Evolutionary conservation across 169 alveolate genomes (phyloP).

Genomic region (Cryptosporidium baileyi): DNA sequence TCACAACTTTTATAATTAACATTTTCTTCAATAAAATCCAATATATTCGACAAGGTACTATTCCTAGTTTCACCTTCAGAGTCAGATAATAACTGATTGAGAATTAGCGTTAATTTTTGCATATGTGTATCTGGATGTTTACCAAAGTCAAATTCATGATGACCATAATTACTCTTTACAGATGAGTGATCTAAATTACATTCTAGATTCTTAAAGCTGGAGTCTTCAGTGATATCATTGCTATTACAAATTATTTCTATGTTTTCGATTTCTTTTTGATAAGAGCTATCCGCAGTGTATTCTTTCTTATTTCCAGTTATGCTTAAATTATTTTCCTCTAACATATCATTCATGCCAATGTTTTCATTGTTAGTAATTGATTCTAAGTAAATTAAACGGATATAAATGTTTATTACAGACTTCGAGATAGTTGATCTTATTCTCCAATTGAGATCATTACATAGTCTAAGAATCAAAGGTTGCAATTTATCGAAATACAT

Average conservation of each 20-base stretch:
- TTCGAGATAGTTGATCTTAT: conserved; percentile 23
- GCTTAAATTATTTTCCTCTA: not conserved
- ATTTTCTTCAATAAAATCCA: not conserved
- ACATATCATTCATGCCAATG: no score
- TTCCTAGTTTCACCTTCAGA: conserved; percentile 33
- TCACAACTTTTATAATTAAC: not conserved
- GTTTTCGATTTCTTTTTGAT: conserved; percentile 18
- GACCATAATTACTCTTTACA: not conserved
- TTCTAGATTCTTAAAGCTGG: not conserved
- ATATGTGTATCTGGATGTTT: not conserved
- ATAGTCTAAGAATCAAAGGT: conserved; percentile 15
- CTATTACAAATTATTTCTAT: not conserved
- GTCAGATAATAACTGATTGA: conserved; percentile 9
- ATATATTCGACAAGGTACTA: not conserved
- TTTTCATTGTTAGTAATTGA: not conserved
- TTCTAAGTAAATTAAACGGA: not conserved
- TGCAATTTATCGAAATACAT: not conserved
- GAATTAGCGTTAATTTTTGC: not conserved
- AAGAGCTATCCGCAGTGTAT: no score
- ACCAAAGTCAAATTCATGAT: no score
- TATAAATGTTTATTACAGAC: conserved; percentile 12
- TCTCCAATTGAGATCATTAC: conserved; percentile 50
- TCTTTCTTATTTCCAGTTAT: not conserved
- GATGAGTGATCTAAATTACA: not conserved
- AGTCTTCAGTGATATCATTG: not conserved